A percentile compares a stretch with the other conserved stretches of the same genome.
Evolutionary conservation across 2,329 filamentous ascomycete genomes (phyloP).

Genomic region (Paracorniculantispora psalliotae): DNA sequence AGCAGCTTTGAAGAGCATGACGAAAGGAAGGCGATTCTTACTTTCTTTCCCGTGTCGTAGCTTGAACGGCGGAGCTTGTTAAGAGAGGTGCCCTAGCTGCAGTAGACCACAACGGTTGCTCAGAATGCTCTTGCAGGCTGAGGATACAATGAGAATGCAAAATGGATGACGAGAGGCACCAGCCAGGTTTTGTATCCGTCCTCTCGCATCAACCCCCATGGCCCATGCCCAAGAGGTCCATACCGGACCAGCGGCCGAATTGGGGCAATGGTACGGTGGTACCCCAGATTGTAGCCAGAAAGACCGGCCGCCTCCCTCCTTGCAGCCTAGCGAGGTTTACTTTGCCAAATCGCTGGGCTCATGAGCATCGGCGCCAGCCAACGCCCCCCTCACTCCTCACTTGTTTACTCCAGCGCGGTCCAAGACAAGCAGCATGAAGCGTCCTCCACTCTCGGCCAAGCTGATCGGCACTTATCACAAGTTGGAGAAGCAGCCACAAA

Average conservation of each 20-base stretch:
- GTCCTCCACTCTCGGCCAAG: not conserved
- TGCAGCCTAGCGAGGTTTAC: not conserved
- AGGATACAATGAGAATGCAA: not conserved
- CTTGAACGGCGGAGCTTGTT: not conserved
- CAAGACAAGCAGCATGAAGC: not conserved
- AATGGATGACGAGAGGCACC: not conserved
- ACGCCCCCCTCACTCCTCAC: not conserved
- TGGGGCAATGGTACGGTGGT: not conserved
- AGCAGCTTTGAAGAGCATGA: conserved; percentile 6
- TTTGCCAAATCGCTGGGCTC: not conserved
- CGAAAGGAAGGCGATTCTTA: not conserved
- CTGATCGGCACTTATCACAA: not conserved
- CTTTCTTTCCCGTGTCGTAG: not conserved
- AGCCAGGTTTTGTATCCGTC: not conserved
- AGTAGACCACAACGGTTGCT: not conserved
- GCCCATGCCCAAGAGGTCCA: not conserved
- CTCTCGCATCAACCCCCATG: not conserved
- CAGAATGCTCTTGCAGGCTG: not conserved
- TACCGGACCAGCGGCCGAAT: not conserved
- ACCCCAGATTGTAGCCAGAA: not conserved
- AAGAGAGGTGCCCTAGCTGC: not conserved
- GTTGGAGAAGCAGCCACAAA: not conserved
- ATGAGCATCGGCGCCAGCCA: not conserved
- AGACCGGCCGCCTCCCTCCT: not conserved
- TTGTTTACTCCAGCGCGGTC: not conserved